Percentiles rank a stretch among this genome's conserved stretches.
These are phyloP conservation scores for Chlorella sorokiniana DNA, from an alignment of 139 green algal species.

Conservation along the genomic window DNA sequence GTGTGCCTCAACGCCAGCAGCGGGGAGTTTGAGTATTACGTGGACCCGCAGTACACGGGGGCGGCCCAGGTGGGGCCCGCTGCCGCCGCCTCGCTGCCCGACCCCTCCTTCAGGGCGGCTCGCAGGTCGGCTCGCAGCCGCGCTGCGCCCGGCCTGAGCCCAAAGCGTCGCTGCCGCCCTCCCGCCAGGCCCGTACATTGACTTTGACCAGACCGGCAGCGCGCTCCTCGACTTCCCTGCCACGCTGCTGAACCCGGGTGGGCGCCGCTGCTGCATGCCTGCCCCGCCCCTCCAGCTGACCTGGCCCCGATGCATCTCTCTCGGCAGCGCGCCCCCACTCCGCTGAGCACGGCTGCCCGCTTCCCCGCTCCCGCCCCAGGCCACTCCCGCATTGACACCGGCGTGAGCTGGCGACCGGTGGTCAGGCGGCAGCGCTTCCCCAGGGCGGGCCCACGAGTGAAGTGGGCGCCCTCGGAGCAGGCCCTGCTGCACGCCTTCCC, in stretches of 20 bases:
- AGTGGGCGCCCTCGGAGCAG: conserved; percentile 13
- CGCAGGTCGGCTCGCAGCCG: not conserved
- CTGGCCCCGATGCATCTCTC: no score
- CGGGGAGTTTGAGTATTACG: conserved; percentile 24
- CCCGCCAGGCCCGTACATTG: not conserved
- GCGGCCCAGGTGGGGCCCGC: not conserved
- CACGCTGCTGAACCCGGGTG: not conserved
- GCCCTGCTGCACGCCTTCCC: conserved; percentile 11
- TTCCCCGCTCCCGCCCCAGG: not conserved
- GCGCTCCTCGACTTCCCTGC: not conserved
- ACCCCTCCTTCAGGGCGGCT: no score
- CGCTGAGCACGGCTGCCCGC: not conserved
- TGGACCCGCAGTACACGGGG: conserved; percentile 1
- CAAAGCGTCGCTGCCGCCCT: not conserved
- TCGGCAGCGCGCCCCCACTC: no score
- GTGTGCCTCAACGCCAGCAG: conserved; percentile 27
- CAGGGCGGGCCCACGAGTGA: not conserved
- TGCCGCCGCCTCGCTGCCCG: no score
- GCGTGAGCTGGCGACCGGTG: not conserved
- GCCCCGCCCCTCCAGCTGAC: not conserved
- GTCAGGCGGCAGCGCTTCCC: conserved; percentile 9
- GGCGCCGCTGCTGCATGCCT: no score
- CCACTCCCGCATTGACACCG: not conserved
- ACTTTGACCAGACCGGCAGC: not conserved
- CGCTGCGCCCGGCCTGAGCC: not conserved